These are phyloP conservation scores for Ustilago crameri DNA, from an alignment of 1,284 basidiomycete species.

Conservation along the genomic window DNA sequence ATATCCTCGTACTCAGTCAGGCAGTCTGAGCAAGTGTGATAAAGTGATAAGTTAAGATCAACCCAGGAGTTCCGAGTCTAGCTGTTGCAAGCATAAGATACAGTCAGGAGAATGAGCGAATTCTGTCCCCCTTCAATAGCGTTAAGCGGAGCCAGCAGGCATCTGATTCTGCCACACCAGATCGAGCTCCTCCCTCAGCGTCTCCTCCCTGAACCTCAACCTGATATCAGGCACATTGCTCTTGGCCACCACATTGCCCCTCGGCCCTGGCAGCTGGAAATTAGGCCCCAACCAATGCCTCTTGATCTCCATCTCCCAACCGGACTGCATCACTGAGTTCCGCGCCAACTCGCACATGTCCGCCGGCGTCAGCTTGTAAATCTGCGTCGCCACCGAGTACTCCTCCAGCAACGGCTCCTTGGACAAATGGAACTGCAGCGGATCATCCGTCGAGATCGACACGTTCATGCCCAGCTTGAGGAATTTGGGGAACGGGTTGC, in stretches of 20 bases:
- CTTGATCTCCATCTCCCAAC: constrained; percentile 99
- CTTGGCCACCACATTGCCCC: constrained; percentile 63
- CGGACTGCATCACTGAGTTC: constrained; percentile 94
- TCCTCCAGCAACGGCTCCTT: constrained; percentile 91
- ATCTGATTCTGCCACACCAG: constrained; percentile 50
- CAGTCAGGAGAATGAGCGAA: background rate
- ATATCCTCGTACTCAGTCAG: background rate
- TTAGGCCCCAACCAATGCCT: constrained; percentile 81
- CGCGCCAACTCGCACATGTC: constrained; percentile 87
- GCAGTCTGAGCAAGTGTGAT: no score
- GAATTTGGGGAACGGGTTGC: constrained; percentile 96
- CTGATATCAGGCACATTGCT: constrained; percentile 96
- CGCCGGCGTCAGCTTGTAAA: constrained; percentile 66
- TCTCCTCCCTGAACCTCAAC: constrained; percentile 87
- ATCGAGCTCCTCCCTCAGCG: constrained; percentile 79
- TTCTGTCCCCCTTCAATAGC: background rate
- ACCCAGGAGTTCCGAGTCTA: no score
- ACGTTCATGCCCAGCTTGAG: constrained; percentile 97
- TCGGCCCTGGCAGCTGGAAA: constrained; percentile 77
- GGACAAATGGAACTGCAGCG: constrained; percentile 70
- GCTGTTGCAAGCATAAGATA: background rate
- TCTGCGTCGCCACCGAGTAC: constrained; percentile 89
- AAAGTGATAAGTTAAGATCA: no score
- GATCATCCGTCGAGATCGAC: constrained; percentile 94
- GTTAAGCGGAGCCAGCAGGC: background rate